Evolutionary conservation across 2,329 filamentous ascomycete genomes (phyloP).

Genomic region (Xylariaceae sp.): DNA sequence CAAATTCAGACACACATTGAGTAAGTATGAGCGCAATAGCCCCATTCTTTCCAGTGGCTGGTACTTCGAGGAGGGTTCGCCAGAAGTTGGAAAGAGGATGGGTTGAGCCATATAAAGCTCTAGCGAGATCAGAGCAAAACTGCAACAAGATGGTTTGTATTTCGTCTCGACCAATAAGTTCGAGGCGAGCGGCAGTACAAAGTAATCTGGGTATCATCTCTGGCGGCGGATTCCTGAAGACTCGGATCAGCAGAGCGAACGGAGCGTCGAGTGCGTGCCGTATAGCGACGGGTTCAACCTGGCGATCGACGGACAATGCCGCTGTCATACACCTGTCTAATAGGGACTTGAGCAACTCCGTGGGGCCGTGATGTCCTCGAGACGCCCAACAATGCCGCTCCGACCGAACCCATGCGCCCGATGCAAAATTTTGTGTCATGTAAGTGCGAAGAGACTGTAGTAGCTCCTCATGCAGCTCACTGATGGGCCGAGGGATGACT

Average conservation of each 20-base stretch:
- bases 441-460: constrained; percentile 20
- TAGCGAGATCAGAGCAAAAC: constrained; percentile 27
- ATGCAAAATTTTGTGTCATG: constrained; percentile 22
- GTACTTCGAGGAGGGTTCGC: constrained; percentile 23
- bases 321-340: constrained; percentile 29
- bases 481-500: background rate
- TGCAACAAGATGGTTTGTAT: constrained; percentile 26
- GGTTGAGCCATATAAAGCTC: constrained; percentile 17
- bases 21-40: constrained; percentile 21
- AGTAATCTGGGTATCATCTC: constrained; percentile 26
- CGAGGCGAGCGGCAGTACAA: constrained; percentile 22
- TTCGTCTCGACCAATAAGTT: constrained; percentile 24
- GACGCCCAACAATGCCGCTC: constrained; percentile 23
- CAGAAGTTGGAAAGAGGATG: constrained; percentile 25
- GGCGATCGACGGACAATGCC: constrained; percentile 25
- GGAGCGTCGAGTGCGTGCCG: constrained; percentile 25
- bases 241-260: constrained; percentile 26
- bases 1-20: constrained; percentile 24
- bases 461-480: constrained; percentile 17
- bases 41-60: constrained; percentile 20
- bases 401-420: constrained; percentile 23
- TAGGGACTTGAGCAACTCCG: constrained; percentile 26
- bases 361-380: constrained; percentile 22
- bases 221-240: constrained; percentile 28
- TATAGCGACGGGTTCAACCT: constrained; percentile 24